phyloP scores from a whole-genome alignment of 441 rosid genomes.

The Populus hybrid region DNA sequence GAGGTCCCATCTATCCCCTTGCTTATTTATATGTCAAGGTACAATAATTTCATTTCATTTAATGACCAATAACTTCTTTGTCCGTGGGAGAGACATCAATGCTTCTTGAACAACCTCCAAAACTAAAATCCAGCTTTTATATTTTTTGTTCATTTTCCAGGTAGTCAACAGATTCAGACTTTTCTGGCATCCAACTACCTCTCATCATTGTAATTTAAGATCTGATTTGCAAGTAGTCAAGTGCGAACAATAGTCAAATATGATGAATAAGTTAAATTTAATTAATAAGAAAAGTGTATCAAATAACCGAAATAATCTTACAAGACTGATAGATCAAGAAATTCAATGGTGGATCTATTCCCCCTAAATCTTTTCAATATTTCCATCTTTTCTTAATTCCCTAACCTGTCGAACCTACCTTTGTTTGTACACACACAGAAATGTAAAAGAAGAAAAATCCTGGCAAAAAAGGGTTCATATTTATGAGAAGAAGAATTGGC shows the following conservation, averaged over 20 bases:
- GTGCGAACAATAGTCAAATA: neutral
- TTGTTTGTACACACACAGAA: neutral
- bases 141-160: neutral
- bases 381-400: neutral
- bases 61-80: neutral
- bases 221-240: neutral
- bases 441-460: too few relatives aligned
- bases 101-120: neutral
- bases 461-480: neutral
- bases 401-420: neutral
- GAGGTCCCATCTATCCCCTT: neutral
- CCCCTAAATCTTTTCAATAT: neutral
- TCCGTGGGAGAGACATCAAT: neutral
- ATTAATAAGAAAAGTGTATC: neutral
- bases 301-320: neutral
- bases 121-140: neutral
- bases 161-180: neutral
- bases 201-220: neutral
- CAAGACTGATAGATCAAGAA: neutral
- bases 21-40: neutral
- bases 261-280: neutral
- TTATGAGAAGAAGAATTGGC: slow-evolving; percentile 9
- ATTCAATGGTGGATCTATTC: neutral
- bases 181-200: neutral
- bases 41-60: too few relatives aligned